Base-by-base conservation (phyloP, 2,329 filamentous ascomycete species). In the Aspergillus phoenicis region DNA sequence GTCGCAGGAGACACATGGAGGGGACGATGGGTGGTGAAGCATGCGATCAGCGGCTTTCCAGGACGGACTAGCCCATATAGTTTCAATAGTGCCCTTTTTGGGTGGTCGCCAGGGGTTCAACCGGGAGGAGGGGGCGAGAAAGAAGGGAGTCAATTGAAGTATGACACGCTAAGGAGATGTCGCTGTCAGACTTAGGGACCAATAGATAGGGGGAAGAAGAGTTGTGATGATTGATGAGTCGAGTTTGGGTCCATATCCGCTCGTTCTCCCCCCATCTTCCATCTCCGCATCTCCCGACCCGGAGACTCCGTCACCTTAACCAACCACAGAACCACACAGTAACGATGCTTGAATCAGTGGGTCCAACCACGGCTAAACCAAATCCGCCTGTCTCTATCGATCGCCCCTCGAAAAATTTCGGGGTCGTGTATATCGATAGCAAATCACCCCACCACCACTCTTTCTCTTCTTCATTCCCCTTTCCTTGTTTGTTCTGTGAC, bases 11-110 rank as follows among this genome's bases (percentile, higher is more conserved):
- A 58, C 48, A 58, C 52, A 52, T 56, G 58, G 45, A 62, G 26
- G 22, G 22, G 47, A 8, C 47, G 51, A 43, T 60, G 54, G 51
- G 52, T 60, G 60, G 57, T 36, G 47, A 60, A 55, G 41, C 56
- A 60, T 52, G 59, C 51, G 63, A 65, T 65, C 63, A 61, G 63
- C 63, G 57, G 48, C 47, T 51, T 24, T 30, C 33, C 43, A 58
- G 49, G 38, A 51, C 54, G 13, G 51, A 43, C 62, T 64, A 64
- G 57, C 62, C 52, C 36, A 47, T 53, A 52, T 58, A 51, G 47
- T 53, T 36, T 51, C 63, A 65, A 62, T 63, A 65, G 61, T 48
- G 58, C 49, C 33, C 53, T 45, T 30, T 38, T 41, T 43, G 38
- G n/a, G 24, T n/a, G 10, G 41, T 13, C 41, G 41, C 55, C 57